phyloP scores from a whole-genome alignment of 2,329 filamentous ascomycete species.

The Xylariaceae sp. region DNA sequence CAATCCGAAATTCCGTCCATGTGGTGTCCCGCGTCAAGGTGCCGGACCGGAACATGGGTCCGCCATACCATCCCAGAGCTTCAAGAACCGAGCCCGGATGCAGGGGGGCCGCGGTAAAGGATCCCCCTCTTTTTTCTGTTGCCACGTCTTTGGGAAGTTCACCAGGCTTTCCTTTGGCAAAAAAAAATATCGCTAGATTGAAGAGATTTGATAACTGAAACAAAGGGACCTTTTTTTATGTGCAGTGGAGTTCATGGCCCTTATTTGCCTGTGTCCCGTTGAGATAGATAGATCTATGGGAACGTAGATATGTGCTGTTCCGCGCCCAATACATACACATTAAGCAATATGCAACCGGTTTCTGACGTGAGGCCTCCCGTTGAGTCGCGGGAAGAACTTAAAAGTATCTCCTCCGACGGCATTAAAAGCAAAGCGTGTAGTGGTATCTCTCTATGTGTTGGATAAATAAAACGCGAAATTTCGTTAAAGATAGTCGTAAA shows the following conservation, averaged over 20 bases:
- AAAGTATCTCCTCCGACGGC: not conserved
- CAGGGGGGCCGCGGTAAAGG: slow-evolving; percentile 15
- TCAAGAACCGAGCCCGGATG: slow-evolving; percentile 21
- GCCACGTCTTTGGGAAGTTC: no score
- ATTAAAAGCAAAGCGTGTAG: slow-evolving; percentile 10
- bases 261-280: slow-evolving; percentile 13
- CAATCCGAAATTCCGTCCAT: slow-evolving; percentile 18
- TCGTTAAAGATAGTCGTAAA: slow-evolving; percentile 23
- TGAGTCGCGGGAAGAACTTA: not conserved
- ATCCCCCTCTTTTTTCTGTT: no score
- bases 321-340: slow-evolving; percentile 14
- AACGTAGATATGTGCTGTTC: slow-evolving; percentile 16
- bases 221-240: slow-evolving; percentile 11
- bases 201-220: slow-evolving; percentile 4
- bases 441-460: slow-evolving; percentile 32
- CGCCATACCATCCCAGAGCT: slow-evolving; percentile 3
- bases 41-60: slow-evolving; percentile 3
- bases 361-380: not conserved
- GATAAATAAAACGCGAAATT: slow-evolving; percentile 10
- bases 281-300: not conserved
- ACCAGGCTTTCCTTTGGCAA: slow-evolving; percentile 6
- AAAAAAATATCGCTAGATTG: slow-evolving; percentile 20
- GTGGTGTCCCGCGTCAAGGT: slow-evolving; percentile 21
- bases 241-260: slow-evolving; percentile 12
- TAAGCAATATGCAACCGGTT: slow-evolving; percentile 5